Percentiles rank a stretch among this genome's conserved stretches.
Conservation (phyloP, 164 flowering plant genomes). For the Aristolochia contorta region DNA sequence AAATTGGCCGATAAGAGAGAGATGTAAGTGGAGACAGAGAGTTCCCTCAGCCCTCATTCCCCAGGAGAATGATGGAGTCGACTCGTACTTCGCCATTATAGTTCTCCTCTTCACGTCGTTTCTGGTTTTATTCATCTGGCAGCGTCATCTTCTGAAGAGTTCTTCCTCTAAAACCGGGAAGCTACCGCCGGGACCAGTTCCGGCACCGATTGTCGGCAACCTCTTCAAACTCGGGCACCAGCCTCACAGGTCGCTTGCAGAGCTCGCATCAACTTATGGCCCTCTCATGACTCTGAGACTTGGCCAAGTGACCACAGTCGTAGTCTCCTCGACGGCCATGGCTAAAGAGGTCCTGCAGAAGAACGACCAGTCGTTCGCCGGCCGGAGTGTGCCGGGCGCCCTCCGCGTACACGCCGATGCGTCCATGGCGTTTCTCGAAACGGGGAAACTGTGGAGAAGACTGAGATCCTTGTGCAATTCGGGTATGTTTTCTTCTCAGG, state of each 20-base stretch:
- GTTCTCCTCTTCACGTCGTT: too few species aligned
- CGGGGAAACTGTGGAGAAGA: background rate
- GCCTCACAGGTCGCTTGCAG: conserved; percentile 3
- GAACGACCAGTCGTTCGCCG: conserved; percentile 2
- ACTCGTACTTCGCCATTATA: too few species aligned
- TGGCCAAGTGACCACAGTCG: conserved; percentile 5
- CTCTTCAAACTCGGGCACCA: background rate
- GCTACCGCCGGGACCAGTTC: conserved; percentile 4
- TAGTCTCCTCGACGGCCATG: conserved; percentile 1
- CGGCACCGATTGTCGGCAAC: conserved; percentile 1
- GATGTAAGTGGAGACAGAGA: too few species aligned
- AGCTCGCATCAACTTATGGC: background rate
- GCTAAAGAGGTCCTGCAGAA: conserved; percentile 3
- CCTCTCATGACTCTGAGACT: conserved; percentile 3
- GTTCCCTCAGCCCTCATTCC: too few species aligned
- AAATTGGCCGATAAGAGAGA: too few species aligned
- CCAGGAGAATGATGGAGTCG: too few species aligned
- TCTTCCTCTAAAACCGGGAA: background rate
- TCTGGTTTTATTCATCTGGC: too few species aligned
- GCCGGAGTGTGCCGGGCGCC: background rate
- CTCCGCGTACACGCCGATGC: background rate
- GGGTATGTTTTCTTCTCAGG: background rate
- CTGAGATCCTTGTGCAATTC: background rate
- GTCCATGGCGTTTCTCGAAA: background rate
- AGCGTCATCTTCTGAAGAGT: too few species aligned